phyloP scores from a whole-genome alignment of 768 basidiomycete species.

The Lactarius hengduanensis region DNA sequence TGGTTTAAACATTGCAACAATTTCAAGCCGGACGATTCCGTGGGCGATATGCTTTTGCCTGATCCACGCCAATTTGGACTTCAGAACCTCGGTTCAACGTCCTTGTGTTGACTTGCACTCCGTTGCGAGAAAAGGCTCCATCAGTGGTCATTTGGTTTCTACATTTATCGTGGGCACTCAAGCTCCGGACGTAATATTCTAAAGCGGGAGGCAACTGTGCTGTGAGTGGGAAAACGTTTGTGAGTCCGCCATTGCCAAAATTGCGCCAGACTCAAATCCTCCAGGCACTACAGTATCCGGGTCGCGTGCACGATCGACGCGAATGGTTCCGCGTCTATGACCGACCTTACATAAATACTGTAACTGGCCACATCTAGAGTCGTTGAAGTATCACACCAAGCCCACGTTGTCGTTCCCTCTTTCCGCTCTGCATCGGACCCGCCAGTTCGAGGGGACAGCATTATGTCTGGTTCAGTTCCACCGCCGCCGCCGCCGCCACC shows the following conservation, averaged over 20 bases:
- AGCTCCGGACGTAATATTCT: background rate
- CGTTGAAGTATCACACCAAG: background rate
- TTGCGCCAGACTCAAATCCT: background rate
- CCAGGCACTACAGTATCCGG: background rate
- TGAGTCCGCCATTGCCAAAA: background rate
- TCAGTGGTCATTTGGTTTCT: background rate
- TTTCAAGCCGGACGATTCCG: background rate
- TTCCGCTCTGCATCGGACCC: background rate
- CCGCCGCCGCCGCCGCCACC: too few relatives aligned
- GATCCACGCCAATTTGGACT: background rate
- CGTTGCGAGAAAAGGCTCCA: background rate
- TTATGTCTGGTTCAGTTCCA: conserved; percentile 1
- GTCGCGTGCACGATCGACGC: background rate
- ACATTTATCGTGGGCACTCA: background rate
- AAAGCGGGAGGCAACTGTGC: background rate
- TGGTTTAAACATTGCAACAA: background rate
- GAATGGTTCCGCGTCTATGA: background rate
- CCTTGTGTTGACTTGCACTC: background rate
- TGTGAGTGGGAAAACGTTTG: background rate
- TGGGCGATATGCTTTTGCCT: background rate
- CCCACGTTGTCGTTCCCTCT: background rate
- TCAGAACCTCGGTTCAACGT: background rate
- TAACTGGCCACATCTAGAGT: background rate
- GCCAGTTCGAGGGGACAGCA: background rate
- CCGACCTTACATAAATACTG: background rate